These are phyloP conservation scores for Solanum etuberosum DNA, from an alignment of 257 asterid genomes.

Conservation along the genomic window DNA sequence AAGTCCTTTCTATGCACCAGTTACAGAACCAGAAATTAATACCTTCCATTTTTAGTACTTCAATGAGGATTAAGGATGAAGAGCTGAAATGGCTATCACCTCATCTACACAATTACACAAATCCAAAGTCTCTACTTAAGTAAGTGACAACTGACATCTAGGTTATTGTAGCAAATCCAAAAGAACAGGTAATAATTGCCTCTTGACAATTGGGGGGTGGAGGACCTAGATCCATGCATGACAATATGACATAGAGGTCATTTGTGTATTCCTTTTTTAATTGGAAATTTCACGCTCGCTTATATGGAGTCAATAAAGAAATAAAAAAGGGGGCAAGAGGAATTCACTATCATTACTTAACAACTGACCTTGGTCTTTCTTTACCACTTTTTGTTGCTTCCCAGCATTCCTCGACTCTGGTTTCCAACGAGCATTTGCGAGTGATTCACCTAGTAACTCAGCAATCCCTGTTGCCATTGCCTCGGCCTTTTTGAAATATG, in stretches of 20 bases:
- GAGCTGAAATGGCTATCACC: neutral
- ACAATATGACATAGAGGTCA: neutral
- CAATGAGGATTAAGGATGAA: neutral
- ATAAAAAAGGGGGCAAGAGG: neutral
- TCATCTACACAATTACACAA: neutral
- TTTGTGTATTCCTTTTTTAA: neutral
- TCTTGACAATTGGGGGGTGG: neutral
- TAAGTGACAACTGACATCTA: neutral
- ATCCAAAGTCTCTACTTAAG: neutral
- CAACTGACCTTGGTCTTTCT: conserved; percentile 56
- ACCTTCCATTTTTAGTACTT: neutral
- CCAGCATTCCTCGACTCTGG: conserved; percentile 62
- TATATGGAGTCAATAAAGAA: neutral
- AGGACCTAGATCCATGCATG: neutral
- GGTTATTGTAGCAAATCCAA: neutral
- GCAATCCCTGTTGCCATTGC: conserved; percentile 78
- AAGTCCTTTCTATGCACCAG: neutral
- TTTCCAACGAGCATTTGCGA: conserved; percentile 65
- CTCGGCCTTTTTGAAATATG: conserved; percentile 68
- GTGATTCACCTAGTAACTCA: conserved; percentile 70
- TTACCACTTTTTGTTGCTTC: conserved; percentile 39
- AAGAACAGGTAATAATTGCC: neutral
- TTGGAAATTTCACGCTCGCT: neutral
- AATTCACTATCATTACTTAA: conserved; percentile 23
- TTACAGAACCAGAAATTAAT: neutral